Base-by-base conservation (phyloP, 306 rosid species). In the Rosa persica region DNA sequence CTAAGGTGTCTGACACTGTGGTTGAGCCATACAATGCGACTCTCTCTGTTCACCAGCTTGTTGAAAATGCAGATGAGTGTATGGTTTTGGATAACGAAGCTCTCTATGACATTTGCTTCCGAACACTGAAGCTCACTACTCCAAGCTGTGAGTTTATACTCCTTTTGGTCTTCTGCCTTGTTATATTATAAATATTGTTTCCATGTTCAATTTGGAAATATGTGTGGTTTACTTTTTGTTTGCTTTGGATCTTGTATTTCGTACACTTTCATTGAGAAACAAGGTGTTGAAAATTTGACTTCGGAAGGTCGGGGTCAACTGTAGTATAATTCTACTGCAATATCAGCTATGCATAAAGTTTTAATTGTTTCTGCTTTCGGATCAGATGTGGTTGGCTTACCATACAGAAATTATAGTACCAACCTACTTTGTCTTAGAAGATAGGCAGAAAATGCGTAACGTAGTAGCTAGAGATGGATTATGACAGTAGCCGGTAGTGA, bases 41-140 rank as follows among this genome's bases (percentile, higher is more conserved):
- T 4, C 91, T 88, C 39, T 88, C 89, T 2, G 91, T 88, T 81
- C 91, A 88, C 60, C 91, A 88, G 81, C 91, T 88, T 46, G 89
- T 88, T 67, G 91, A 88, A 64, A 88, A 88, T 72, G 92, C 89
- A 12, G 89, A 88, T 36, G 92, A 88, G 79, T 88, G 92, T 70
- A 88, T 86, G 92, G 92, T 88, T 12, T 84, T 88, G 86, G 92
- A 88, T 70, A 88, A 88, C 16, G 92, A 88, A 69, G 89, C 92
- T 17, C 88, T 88, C 44, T 88, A 88, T 55, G 92, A 88, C 70
- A 88, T 88, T 69, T 88, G 89, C 85, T 88, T 88, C 82, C 78
- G 89, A 8, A 88, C 89, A 3, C 84, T 88, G 10, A 88, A 88
- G 81, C 92, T 88, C 72, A 86, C 91, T 67, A 88, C 91, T 27